Evolutionary conservation across 352 stramenopile species (phyloP), one percentile per base, ranked within the genome.

Genomic region (Globisporangium polare): DNA sequence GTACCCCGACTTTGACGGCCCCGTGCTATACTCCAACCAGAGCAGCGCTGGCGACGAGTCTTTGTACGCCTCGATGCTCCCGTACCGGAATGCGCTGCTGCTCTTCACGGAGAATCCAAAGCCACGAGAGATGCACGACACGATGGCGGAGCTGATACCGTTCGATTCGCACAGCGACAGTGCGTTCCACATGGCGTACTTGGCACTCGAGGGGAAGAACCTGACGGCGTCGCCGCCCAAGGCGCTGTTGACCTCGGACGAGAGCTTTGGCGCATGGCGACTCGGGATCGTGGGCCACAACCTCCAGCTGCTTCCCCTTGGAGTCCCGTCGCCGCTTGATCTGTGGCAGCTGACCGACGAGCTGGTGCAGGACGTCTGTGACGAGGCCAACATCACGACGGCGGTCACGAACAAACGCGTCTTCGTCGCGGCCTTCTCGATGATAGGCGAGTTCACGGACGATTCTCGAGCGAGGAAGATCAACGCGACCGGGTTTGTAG

Each of bases 211-310:
- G 33, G 0, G 9, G 8, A 17, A 17, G 33, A 54, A 24, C 13
- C 2, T 41, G 27, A 26, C 12, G 2, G 3, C 31, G 52, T 42
- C 31, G 52, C 37, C 31, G 20, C 69, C 74, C 4, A 64, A 74
- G 31, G 59, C 69, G 3, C 50, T 65, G 2, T 60, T 75, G 59
- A 73, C 62, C 20, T 80, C 66, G 37, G 74, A 83, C 57, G 70
- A 67, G 53, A 68, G 57, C 29, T 83, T 83, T 35, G 72, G 69
- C 3, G 45, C 49, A 5, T 66, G 71, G 60, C 72, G 74, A 5
- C 53, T 77, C 6, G 69, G 64, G 9, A 69, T 77, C 51, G 66
- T 75, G n/a, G 62, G 68, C 37, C 58, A 73, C 65, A 72, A 68
- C 18, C 45, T 77, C 22, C 56, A 66, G 29, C 9, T 35, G 29